These are phyloP conservation scores for Metschnikowia lunata DNA, from an alignment of 805 yeast species.

Conservation along the genomic window DNA sequence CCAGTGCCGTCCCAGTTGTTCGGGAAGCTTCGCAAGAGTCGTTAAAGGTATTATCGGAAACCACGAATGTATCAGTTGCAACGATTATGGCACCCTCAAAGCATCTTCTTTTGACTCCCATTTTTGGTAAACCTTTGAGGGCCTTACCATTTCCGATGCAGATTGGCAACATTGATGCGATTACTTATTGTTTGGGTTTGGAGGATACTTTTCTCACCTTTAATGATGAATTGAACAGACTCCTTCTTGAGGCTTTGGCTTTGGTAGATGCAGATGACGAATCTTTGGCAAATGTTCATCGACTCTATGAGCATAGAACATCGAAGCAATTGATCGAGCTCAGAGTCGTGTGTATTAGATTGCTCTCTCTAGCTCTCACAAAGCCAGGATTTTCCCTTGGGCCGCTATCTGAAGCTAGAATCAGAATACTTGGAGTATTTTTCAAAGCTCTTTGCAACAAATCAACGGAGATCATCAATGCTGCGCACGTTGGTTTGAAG, in stretches of 20 bases:
- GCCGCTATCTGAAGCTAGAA: conserved; percentile 72
- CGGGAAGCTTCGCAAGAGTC: conserved; percentile 78
- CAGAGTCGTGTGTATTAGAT: conserved; percentile 82
- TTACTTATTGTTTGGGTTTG: conserved; percentile 81
- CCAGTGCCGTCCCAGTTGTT: conserved; percentile 80
- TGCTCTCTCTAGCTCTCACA: conserved; percentile 77
- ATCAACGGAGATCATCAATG: conserved; percentile 83
- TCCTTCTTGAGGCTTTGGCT: conserved; percentile 86
- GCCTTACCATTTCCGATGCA: conserved; percentile 99
- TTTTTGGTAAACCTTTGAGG: conserved; percentile 92
- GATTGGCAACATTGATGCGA: conserved; percentile 96
- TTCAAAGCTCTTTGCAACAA: conserved; percentile 87
- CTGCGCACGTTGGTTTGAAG: conserved; percentile 86
- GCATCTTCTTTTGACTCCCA: conserved; percentile 79
- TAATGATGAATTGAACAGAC: conserved; percentile 81
- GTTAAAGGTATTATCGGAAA: conserved; percentile 60
- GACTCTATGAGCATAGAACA: conserved; percentile 81
- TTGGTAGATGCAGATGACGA: conserved; percentile 98
- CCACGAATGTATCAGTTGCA: conserved; percentile 65
- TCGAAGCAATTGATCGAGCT: conserved; percentile 83
- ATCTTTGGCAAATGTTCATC: conserved; percentile 81
- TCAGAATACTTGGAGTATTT: conserved; percentile 85
- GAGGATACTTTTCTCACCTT: conserved; percentile 79
- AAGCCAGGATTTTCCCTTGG: conserved; percentile 78
- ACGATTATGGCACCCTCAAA: conserved; percentile 80